Base-by-base conservation (phyloP, 139 green algal genomes). In the Chlorella sp. region DNA sequence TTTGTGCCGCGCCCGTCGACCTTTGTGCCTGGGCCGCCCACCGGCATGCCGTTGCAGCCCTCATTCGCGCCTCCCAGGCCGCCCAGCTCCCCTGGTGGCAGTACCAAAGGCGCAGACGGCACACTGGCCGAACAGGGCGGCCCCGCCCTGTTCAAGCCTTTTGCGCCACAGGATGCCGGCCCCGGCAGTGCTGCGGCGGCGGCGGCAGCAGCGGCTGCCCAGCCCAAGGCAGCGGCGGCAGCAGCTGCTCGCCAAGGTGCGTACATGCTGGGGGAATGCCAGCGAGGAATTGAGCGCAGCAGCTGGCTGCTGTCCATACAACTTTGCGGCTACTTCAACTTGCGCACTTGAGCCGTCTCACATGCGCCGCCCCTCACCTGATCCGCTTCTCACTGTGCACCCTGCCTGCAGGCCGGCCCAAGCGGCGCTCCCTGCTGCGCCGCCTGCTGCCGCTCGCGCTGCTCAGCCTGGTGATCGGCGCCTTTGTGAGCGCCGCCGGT, bases 71-170 rank as follows among this genome's bases (percentile, higher is more conserved):
- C 78, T 21, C 78, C 78, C 56, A 44, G 17, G 56, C 76, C 76
- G 36, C 76, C 76, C 21, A 38, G 60, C 36, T 72, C 76, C 11
- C 76, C 76, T 18, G n/a, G 76, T 4, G 25, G 64, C 57, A 57
- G 56, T 15, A 3, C 30, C 34, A 82, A 26, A 15, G 51, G 51
- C 51, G 32, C 76, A 6, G 76, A 82, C 28, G 36, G 79, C 63
- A 41, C 32, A 16, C 47, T 84, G 41, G 79, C 63, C 28, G 79
- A 74, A 64, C 79, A 74, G 64, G 64, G 64, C 25, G 79, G 64
- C 39, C 79, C 79, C 11, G 64, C 79, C 1, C n/a, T 84, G 28
- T 84, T 84, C 41, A 84, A 74, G 79, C 79, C 79, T 11, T 30
- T 9, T 28, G 5, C 44, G 26, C 3, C 25, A 3, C 38, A 23